A percentile compares a stretch with the other conserved stretches of the same genome.
Conservation (phyloP, 208 protist genomes). For the Trypanosoma congolense region DNA sequence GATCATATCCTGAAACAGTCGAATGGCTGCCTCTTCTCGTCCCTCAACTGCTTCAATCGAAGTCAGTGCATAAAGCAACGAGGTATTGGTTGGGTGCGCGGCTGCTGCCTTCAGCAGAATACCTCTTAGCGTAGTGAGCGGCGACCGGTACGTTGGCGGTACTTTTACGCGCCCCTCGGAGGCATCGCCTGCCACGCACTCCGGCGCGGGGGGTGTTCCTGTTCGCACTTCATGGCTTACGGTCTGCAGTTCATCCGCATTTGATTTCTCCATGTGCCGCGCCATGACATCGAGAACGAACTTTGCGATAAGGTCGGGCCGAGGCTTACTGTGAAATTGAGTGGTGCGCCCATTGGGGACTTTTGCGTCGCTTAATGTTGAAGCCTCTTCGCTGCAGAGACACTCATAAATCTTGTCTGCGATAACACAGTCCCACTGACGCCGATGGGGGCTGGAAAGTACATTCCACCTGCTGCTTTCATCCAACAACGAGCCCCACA, state of each 20-base stretch:
- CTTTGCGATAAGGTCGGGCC: neutral
- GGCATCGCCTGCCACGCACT: neutral
- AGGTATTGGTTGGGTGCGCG: conserved; percentile 4
- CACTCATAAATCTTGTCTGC: conserved; percentile 3
- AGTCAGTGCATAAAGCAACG: conserved; percentile 11
- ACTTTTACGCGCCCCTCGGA: neutral
- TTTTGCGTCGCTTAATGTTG: neutral
- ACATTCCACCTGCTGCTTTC: conserved; percentile 13
- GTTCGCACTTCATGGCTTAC: neutral
- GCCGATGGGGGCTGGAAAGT: neutral
- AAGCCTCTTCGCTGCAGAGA: neutral
- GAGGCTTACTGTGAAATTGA: neutral
- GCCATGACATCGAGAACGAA: neutral
- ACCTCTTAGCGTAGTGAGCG: conserved; percentile 6
- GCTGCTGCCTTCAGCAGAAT: conserved; percentile 3
- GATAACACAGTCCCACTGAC: conserved; percentile 16
- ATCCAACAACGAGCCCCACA: conserved; percentile 14
- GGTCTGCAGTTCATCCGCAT: neutral
- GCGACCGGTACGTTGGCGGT: neutral
- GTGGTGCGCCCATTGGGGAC: neutral
- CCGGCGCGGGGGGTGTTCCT: too few species aligned
- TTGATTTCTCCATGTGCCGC: neutral
- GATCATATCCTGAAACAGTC: conserved; percentile 10
- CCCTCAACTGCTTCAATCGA: conserved; percentile 10
- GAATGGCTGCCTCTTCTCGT: conserved; percentile 11